Conservation (phyloP, 2,329 filamentous ascomycete genomes). For the Graphium sp. region DNA sequence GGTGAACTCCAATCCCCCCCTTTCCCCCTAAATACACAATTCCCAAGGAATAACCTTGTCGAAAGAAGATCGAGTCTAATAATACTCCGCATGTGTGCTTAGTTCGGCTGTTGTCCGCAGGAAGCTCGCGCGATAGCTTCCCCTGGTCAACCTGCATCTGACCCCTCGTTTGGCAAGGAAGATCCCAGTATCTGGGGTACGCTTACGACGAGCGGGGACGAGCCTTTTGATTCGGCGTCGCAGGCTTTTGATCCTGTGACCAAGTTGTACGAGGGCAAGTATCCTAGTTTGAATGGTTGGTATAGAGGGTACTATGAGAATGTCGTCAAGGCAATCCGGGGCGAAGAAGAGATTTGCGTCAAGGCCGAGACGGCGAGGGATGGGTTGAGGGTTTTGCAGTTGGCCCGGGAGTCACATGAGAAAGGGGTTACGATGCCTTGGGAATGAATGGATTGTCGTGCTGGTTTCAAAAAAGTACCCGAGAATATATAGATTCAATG, state of each 20-base stretch:
- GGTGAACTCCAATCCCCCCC: conserved; percentile 9
- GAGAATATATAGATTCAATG: no score
- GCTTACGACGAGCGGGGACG: conserved; percentile 15
- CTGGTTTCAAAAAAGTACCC: no score
- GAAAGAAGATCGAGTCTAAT: background rate
- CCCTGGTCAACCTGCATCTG: conserved; percentile 6
- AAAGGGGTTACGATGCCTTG: conserved; percentile 14
- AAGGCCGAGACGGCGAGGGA: conserved; percentile 19
- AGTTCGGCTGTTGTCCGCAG: conserved; percentile 15
- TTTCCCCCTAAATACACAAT: no score
- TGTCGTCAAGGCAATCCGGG: conserved; percentile 19
- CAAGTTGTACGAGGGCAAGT: conserved; percentile 17
- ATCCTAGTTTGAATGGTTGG: conserved; percentile 18
- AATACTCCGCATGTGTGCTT: background rate
- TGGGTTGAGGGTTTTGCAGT: conserved; percentile 20
- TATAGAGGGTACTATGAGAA: conserved; percentile 23
- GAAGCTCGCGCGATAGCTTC: conserved; percentile 9
- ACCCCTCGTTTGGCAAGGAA: conserved; percentile 16
- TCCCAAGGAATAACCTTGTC: no score
- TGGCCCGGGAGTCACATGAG: conserved; percentile 20
- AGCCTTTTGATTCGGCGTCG: conserved; percentile 13
- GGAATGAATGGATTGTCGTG: no score
- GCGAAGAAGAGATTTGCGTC: conserved; percentile 18
- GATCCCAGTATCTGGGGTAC: conserved; percentile 16
- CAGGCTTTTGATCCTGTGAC: conserved; percentile 14